A percentile compares a stretch with the other conserved stretches of the same genome.
Conservation (phyloP, 2,329 filamentous ascomycete species). For the Aspergillus japonicus region DNA sequence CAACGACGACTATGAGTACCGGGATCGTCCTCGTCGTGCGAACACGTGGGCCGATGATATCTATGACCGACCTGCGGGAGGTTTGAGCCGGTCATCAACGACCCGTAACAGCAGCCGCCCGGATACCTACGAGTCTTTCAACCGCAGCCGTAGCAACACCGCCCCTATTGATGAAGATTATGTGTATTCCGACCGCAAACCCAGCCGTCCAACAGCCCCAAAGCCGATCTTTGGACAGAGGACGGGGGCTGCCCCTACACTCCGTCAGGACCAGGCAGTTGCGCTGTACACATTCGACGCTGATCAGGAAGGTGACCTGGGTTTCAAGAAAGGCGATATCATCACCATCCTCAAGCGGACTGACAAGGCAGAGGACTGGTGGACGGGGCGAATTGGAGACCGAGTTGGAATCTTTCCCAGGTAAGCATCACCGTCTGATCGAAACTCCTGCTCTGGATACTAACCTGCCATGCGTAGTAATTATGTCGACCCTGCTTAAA, state of each 20-base stretch:
- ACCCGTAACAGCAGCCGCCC: constrained; percentile 29
- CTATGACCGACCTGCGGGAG: constrained; percentile 44
- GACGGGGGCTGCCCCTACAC: constrained; percentile 38
- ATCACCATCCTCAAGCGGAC: constrained; percentile 95
- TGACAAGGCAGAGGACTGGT: constrained; percentile 93
- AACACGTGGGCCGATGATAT: constrained; percentile 52
- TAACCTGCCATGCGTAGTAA: constrained; percentile 28
- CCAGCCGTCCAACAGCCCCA: constrained; percentile 77
- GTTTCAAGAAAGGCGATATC: constrained; percentile 95
- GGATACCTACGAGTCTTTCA: constrained; percentile 31
- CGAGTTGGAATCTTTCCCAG: constrained; percentile 91
- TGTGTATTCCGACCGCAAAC: constrained; percentile 60
- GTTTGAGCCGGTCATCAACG: constrained; percentile 36
- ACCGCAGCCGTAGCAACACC: constrained; percentile 39
- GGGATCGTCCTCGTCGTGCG: constrained; percentile 50
- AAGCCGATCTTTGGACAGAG: constrained; percentile 74
- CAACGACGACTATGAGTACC: constrained; percentile 54
- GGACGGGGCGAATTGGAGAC: constrained; percentile 86
- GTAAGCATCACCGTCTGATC: constrained; percentile 37
- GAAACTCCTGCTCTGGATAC: background rate
- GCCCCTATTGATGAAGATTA: constrained; percentile 49
- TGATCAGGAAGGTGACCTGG: constrained; percentile 86
- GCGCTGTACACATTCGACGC: constrained; percentile 93
- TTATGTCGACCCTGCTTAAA: constrained; percentile 37
- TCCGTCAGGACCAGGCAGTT: constrained; percentile 72